Percentiles rank a stretch among this genome's conserved stretches.
Conservation (phyloP, 2,329 filamentous ascomycete species). For the Cordyceps cateniannulata region DNA sequence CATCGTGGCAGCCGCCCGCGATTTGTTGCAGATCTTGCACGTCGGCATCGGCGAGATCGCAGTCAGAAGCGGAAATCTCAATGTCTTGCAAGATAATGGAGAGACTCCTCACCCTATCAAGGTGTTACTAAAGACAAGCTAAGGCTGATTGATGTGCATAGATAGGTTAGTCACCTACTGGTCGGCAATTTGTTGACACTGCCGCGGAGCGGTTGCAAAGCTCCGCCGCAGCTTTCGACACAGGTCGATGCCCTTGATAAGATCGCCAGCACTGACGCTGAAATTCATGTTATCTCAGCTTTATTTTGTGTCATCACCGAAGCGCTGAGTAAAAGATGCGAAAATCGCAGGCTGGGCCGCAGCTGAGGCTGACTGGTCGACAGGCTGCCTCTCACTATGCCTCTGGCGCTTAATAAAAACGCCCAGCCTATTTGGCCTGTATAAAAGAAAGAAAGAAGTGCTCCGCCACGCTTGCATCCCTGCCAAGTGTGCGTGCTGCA, state of each 20-base stretch:
- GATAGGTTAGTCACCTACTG: not conserved
- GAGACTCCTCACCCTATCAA: not conserved
- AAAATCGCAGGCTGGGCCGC: not conserved
- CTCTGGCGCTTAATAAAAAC: not conserved
- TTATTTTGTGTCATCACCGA: not conserved
- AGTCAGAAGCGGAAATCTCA: not conserved
- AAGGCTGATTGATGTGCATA: not conserved
- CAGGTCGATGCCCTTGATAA: not conserved
- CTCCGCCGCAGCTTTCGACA: not conserved
- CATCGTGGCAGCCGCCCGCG: not conserved
- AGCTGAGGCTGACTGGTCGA: not conserved
- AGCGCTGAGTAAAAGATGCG: not conserved
- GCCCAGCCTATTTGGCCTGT: not conserved
- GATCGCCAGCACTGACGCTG: not conserved
- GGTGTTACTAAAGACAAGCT: not conserved
- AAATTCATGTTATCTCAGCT: not conserved
- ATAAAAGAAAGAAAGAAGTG: not conserved
- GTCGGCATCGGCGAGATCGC: not conserved
- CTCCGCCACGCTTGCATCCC: not conserved
- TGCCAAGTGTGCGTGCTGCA: not conserved
- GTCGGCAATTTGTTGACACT: not conserved
- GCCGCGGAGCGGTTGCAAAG: not conserved
- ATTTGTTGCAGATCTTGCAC: not conserved
- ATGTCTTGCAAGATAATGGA: not conserved
- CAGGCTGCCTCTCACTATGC: not conserved